Conservation (phyloP, 441 rosid genomes). For the Gossypium davidsonii region DNA sequence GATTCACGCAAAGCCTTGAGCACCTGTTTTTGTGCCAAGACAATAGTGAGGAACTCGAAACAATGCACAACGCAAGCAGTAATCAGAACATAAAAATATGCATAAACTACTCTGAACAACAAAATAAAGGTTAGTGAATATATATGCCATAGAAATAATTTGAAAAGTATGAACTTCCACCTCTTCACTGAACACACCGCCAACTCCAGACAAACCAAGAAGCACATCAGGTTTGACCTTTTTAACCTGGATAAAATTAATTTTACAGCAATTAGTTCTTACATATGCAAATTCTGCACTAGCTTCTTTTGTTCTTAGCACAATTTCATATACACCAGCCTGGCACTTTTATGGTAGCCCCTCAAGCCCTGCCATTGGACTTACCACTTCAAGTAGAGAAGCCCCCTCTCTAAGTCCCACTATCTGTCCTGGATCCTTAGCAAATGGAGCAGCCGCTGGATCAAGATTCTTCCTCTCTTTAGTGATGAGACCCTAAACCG, state of each 20-base stretch:
- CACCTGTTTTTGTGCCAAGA: constrained; percentile 49
- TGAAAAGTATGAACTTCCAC: constrained; percentile 28
- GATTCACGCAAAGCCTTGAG: constrained; percentile 91
- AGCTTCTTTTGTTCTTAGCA: not conserved
- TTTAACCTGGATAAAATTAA: constrained; percentile 54
- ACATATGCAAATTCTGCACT: not conserved
- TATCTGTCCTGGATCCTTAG: constrained; percentile 58
- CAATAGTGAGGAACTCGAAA: constrained; percentile 4
- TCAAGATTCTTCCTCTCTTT: constrained; percentile 82
- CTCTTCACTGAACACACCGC: constrained; percentile 84
- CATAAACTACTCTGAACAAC: not conserved
- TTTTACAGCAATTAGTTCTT: constrained; percentile 17
- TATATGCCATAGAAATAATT: not conserved
- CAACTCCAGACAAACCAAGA: constrained; percentile 99
- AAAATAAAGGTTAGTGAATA: not conserved
- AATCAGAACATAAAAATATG: not conserved
- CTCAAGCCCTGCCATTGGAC: constrained; percentile 15
- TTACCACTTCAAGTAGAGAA: constrained; percentile 85
- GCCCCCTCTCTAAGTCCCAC: constrained; percentile 80
- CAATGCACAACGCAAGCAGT: constrained; percentile 1
- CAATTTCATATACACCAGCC: constrained; percentile 8
- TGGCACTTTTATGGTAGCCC: constrained; percentile 9
- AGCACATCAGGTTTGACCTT: constrained; percentile 88
- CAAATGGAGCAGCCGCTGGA: constrained; percentile 80
- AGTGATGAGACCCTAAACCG: constrained; percentile 78